phyloP scores from a whole-genome alignment of 2,329 filamentous ascomycete genomes.

The Pyrenochaeta sp. region DNA sequence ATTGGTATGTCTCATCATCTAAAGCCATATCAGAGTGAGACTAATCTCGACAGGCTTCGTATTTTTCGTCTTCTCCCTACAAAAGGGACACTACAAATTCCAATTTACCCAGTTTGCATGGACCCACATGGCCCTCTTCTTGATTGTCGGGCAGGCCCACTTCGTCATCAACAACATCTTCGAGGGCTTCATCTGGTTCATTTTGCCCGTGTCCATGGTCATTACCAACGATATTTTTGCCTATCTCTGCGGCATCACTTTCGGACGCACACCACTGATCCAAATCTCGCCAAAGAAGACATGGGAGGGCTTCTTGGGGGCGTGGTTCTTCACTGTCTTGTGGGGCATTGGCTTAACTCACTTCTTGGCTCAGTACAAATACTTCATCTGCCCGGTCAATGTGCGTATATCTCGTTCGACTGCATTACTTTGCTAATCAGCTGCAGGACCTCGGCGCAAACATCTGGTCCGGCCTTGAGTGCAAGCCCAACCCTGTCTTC shows the following conservation, averaged over 20 bases:
- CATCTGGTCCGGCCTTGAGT: constrained; percentile 87
- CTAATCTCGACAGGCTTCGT: constrained; percentile 77
- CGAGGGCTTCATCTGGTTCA: constrained; percentile 99
- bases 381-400: constrained; percentile 98
- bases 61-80: constrained; percentile 93
- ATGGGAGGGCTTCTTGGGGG: constrained; percentile 94
- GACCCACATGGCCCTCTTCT: constrained; percentile 98
- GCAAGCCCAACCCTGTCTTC: constrained; percentile 92
- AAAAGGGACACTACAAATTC: constrained; percentile 96
- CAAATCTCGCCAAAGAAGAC: constrained; percentile 99
- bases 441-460: constrained; percentile 84
- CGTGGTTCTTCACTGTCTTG: constrained; percentile 93
- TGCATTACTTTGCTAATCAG: constrained; percentile 9
- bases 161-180: constrained; percentile 99
- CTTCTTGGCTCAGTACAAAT: constrained; percentile 87
- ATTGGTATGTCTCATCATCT: constrained; percentile 71
- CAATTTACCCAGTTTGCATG: constrained; percentile 99
- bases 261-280: constrained; percentile 95
- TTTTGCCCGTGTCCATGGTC: constrained; percentile 90
- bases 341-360: constrained; percentile 85
- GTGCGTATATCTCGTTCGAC: constrained; percentile 53
- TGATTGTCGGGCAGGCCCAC: constrained; percentile 97
- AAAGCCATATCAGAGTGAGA: background rate
- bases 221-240: constrained; percentile 99
- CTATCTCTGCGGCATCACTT: constrained; percentile 96